Evolutionary conservation across 2,329 filamentous ascomycete genomes (phyloP).

Genomic region (Penicillium sp.): DNA sequence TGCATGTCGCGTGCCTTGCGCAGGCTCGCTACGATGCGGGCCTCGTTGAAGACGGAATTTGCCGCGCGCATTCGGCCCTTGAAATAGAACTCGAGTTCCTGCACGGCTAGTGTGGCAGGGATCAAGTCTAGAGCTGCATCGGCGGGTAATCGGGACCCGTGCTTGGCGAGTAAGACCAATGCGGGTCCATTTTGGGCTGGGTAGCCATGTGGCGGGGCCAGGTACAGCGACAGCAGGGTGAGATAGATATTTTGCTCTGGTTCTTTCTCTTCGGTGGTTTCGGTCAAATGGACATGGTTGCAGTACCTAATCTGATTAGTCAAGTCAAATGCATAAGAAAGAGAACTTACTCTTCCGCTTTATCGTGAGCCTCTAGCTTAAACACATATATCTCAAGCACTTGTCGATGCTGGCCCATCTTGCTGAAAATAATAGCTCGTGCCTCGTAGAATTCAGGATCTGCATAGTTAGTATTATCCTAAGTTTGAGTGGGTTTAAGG

Average conservation of each 20-base stretch:
- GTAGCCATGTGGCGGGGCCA: slow-evolving; percentile 74
- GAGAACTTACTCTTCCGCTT: slow-evolving; percentile 80
- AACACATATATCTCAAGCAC: slow-evolving; percentile 98
- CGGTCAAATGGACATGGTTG: slow-evolving; percentile 72
- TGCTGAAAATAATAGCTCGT: slow-evolving; percentile 84
- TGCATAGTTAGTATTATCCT: slow-evolving; percentile 34
- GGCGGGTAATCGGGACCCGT: slow-evolving; percentile 87
- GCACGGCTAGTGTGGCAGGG: slow-evolving; percentile 73
- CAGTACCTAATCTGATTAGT: slow-evolving; percentile 64
- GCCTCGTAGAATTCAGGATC: slow-evolving; percentile 86
- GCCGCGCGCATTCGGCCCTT: slow-evolving; percentile 82
- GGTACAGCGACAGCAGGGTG: slow-evolving; percentile 82
- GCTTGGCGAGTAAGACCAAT: slow-evolving; percentile 81
- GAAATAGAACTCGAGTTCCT: slow-evolving; percentile 86
- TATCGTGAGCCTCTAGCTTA: slow-evolving; percentile 79
- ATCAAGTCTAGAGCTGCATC: slow-evolving; percentile 83
- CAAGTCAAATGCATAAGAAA: not conserved
- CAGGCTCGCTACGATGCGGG: slow-evolving; percentile 72
- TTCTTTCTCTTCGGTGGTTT: slow-evolving; percentile 51
- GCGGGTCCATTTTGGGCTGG: slow-evolving; percentile 74
- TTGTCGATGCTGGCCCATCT: slow-evolving; percentile 93
- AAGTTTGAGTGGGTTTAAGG: not conserved
- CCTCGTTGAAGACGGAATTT: slow-evolving; percentile 77
- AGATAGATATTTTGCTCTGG: slow-evolving; percentile 81
- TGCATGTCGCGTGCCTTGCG: slow-evolving; percentile 77